Percentiles rank a stretch among this genome's conserved stretches.
Conservation (phyloP, 148 eudicot genomes). For the Fagopyrum tataricum region DNA sequence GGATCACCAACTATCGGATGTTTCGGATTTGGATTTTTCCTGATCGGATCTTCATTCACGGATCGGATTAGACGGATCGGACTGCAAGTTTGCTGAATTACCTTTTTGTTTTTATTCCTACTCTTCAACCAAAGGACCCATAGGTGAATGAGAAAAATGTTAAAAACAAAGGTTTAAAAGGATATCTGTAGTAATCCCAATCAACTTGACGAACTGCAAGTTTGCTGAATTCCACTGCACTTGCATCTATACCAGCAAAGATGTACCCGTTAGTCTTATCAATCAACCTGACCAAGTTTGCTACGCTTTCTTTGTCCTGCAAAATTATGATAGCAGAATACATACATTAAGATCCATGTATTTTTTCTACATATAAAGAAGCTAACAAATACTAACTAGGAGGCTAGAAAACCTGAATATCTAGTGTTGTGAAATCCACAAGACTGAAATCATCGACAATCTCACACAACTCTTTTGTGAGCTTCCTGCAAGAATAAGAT, state of each 20-base stretch:
- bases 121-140: too few relatives aligned
- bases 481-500: constrained; percentile 45
- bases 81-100: too few relatives aligned
- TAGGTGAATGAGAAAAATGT: neutral
- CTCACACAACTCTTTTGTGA: constrained; percentile 83
- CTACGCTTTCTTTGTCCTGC: constrained; percentile 94
- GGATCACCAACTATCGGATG: too few relatives aligned
- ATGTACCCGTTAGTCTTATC: constrained; percentile 91
- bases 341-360: neutral
- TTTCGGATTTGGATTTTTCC: too few relatives aligned
- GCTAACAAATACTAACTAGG: neutral
- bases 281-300: constrained; percentile 74
- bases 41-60: too few relatives aligned
- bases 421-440: constrained; percentile 81
- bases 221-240: constrained; percentile 89
- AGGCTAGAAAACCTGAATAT: constrained; percentile 67
- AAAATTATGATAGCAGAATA: constrained; percentile 5
- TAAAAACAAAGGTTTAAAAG: constrained; percentile 26
- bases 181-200: constrained; percentile 97
- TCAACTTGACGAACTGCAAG: constrained; percentile 72
- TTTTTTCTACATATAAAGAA: neutral
- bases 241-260: constrained; percentile 71
- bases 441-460: constrained; percentile 65
- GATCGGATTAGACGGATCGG: too few relatives aligned
- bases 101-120: too few relatives aligned